Evolutionary conservation across 2,329 filamentous ascomycete genomes (phyloP).

Genomic region (Monilinia vaccinii-corymbosi): DNA sequence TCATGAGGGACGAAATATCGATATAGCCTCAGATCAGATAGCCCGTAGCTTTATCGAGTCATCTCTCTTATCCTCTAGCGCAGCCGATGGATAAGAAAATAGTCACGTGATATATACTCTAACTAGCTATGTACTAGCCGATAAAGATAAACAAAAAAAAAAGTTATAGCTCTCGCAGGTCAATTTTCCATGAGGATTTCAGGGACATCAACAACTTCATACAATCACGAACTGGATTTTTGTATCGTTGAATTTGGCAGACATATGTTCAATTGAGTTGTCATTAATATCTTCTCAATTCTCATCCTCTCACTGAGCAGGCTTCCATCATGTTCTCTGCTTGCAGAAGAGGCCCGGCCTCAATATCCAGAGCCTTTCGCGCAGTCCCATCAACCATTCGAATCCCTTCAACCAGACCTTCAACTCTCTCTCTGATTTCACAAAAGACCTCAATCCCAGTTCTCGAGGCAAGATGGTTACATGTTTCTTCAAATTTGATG

Average conservation of each 20-base stretch:
- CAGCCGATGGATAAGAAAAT: not conserved
- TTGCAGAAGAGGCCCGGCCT: slow-evolving; percentile 29
- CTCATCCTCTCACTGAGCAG: slow-evolving; percentile 9
- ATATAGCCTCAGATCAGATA: no score
- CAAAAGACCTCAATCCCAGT: slow-evolving; percentile 13
- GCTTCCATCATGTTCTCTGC: slow-evolving; percentile 25
- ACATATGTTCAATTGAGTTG: not conserved
- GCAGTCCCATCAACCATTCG: slow-evolving; percentile 18
- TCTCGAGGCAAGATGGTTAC: slow-evolving; percentile 23
- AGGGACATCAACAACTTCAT: not conserved
- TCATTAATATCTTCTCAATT: slow-evolving; percentile 6
- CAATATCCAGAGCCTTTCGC: slow-evolving; percentile 24
- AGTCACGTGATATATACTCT: rapidly evolving
- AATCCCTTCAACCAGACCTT: slow-evolving; percentile 23
- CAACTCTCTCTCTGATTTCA: slow-evolving; percentile 18
- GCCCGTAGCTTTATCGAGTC: no score
- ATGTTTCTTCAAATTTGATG: slow-evolving; percentile 21
- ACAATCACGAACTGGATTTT: slow-evolving; percentile 13
- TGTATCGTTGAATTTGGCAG: not conserved
- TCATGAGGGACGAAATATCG: no score
- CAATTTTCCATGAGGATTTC: not conserved
- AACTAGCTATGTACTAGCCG: not conserved
- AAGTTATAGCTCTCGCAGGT: not conserved
- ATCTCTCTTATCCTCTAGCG: no score
- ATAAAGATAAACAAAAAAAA: not conserved